phyloP scores from a whole-genome alignment of 1,284 basidiomycete genomes.

The Pseudozyma pruni region DNA sequence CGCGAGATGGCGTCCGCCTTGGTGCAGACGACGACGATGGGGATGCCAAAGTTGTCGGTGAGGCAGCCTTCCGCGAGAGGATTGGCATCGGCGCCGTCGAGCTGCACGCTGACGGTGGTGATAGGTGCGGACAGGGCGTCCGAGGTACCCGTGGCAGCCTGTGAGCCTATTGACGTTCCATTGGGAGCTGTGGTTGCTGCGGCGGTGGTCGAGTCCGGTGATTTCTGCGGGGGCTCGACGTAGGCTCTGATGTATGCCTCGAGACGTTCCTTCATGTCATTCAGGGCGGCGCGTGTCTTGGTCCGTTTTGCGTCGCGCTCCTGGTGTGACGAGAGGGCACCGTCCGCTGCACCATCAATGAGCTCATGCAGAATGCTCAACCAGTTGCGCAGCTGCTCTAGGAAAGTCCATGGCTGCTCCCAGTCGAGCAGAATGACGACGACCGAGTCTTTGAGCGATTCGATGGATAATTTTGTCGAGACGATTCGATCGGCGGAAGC shows the following conservation, averaged over 20 bases:
- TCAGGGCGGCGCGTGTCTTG: slow-evolving; percentile 69
- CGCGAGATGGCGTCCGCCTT: slow-evolving; percentile 70
- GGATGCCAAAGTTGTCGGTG: slow-evolving; percentile 76
- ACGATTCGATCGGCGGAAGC: background rate
- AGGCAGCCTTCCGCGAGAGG: slow-evolving; percentile 54
- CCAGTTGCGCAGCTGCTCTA: slow-evolving; percentile 88
- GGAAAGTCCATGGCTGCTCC: slow-evolving; percentile 90
- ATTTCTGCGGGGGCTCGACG: slow-evolving; percentile 76
- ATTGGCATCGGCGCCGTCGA: slow-evolving; percentile 60
- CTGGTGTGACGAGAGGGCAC: slow-evolving; percentile 70
- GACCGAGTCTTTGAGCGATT: slow-evolving; percentile 78
- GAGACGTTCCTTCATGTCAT: slow-evolving; percentile 81
- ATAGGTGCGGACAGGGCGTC: slow-evolving; percentile 70
- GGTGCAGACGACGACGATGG: slow-evolving; percentile 88
- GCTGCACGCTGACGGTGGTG: slow-evolving; percentile 70
- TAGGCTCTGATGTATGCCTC: slow-evolving; percentile 89
- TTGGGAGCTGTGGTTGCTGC: background rate
- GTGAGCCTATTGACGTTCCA: background rate
- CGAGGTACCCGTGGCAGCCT: background rate
- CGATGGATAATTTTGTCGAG: slow-evolving; percentile 40
- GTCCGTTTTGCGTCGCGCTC: slow-evolving; percentile 75
- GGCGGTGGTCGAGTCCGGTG: slow-evolving; percentile 9
- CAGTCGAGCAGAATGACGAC: slow-evolving; percentile 92
- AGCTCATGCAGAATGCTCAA: slow-evolving; percentile 69
- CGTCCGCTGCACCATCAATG: slow-evolving; percentile 74